Evolutionary conservation across 805 yeast genomes (phyloP), one percentile per base, ranked within the genome.

Genomic region (Wickerhamiella brachini): DNA sequence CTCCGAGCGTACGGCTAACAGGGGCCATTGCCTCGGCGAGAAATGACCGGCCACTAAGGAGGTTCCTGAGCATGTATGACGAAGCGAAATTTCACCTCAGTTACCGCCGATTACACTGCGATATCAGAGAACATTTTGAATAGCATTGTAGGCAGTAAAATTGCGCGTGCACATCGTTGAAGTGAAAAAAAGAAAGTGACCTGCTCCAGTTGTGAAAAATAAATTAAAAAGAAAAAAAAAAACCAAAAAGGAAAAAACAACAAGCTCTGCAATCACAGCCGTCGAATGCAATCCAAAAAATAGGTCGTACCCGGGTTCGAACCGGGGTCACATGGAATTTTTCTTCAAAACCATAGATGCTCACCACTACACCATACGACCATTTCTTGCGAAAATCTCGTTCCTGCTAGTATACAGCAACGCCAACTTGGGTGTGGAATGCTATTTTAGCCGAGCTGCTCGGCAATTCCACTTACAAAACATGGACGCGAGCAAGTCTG

Each of bases 241-340:
- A n/a, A n/a, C n/a, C n/a, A n/a, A n/a, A n/a, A n/a, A n/a, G n/a
- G n/a, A 24, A 24, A 24, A 24, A 24, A 24, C 5, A 24, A 5
- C 8, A 5, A 5, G 26, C 26, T 24, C 26, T n/a, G n/a, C n/a
- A n/a, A n/a, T n/a, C n/a, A n/a, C n/a, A n/a, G n/a, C n/a, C n/a
- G n/a, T n/a, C n/a, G n/a, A n/a, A n/a, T n/a, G n/a, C n/a, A n/a
- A n/a, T n/a, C n/a, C n/a, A n/a, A 46, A 44, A 50, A 51, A 31
- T 46, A 56, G 58, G 58, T 56, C 48, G 54, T 49, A 56, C 58
- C 58, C 57, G 55, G 58, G 54, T 56, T 56, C 58, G 58, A 56
- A 56, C 58, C 55, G 57, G 53, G 58, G 58, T 56, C 53, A 29
- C 46, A 37, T 34, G 53, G 53, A 50, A 23, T 20, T 41, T 47